Base-by-base conservation (phyloP, 2,329 filamentous ascomycete species). In the Xylaria polymorpha region DNA sequence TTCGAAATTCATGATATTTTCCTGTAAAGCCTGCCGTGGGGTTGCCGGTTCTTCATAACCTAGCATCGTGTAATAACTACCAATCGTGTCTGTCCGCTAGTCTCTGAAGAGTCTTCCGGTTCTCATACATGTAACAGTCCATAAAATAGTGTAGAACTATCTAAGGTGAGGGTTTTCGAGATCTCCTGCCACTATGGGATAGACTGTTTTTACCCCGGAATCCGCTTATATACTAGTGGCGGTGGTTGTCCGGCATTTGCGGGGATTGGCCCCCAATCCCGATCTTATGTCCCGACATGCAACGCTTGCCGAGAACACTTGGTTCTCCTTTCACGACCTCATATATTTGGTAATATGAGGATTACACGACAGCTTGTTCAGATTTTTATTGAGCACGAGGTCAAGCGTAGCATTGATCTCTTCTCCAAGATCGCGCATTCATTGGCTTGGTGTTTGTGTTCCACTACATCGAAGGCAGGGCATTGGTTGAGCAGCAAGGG, bases 171-270 rank as follows among this genome's bases (percentile, higher is more conserved):
- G 51, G 51, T 20, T 61, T 25, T 51, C n/a, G 39, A 56, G 35
- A 68, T 65, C 66, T 68, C 66, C 43, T 68, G 61, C 66, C 66
- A 41, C 35, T 50, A 61, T 57, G 32, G 56, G 66, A 61, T 64
- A 68, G 61, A 20, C 46, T 20, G 1, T 5, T 44, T 32, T 43
- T n/a, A 32, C 66, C 66, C 66, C 66, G 29, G 61, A 68, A 50
- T 65, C 61, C 48, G 35, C 41, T 61, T 43, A 22, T 10, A 51
- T 35, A 56, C 41, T 64, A 64, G 61, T 25, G 61, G 48, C 60
- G 39, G 43, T 46, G 8, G 35, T 25, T 14, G 39, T 55, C 39
- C 22, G 37, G 29, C 41, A 48, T 32, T 55, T 68, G 66, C 55
- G 66, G 66, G 66, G 61, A 57, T 50, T 29, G 25, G 25, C 25